These are phyloP conservation scores for Euphorbia pulcherrima DNA, from an alignment of 345 rosid species.

Conservation along the genomic window DNA sequence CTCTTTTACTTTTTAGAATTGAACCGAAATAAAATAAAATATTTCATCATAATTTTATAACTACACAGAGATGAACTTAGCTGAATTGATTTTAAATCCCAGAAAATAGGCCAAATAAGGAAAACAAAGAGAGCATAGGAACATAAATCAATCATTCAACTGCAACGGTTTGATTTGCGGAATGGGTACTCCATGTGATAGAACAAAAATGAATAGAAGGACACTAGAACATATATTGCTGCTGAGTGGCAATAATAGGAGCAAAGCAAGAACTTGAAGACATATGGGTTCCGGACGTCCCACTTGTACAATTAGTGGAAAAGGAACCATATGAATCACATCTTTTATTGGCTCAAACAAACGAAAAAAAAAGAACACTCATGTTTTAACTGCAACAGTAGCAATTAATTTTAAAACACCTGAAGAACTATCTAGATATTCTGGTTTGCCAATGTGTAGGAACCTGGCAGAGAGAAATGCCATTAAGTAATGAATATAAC, in stretches of 20 bases:
- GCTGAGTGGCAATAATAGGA: not conserved
- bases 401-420: not conserved
- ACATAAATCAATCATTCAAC: too few species aligned
- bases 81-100: too few species aligned
- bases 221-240: not conserved
- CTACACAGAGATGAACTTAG: too few species aligned
- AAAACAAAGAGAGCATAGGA: too few species aligned
- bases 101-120: too few species aligned
- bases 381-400: not conserved
- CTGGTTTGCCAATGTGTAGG: not conserved
- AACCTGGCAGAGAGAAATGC: not conserved
- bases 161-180: too few species aligned
- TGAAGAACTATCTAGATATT: not conserved
- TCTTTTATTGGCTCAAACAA: not conserved
- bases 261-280: not conserved
- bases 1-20: too few species aligned
- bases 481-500: not conserved
- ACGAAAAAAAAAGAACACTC: not conserved
- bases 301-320: not conserved
- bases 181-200: too few species aligned
- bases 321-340: not conserved
- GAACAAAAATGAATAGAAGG: too few species aligned
- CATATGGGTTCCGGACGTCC: not conserved
- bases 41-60: too few species aligned
- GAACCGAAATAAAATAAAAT: too few species aligned